A percentile compares a stretch with the other conserved stretches of the same genome.
These are phyloP conservation scores for Phytophthora meadii DNA, from an alignment of 352 stramenopile species.

Conservation along the genomic window DNA sequence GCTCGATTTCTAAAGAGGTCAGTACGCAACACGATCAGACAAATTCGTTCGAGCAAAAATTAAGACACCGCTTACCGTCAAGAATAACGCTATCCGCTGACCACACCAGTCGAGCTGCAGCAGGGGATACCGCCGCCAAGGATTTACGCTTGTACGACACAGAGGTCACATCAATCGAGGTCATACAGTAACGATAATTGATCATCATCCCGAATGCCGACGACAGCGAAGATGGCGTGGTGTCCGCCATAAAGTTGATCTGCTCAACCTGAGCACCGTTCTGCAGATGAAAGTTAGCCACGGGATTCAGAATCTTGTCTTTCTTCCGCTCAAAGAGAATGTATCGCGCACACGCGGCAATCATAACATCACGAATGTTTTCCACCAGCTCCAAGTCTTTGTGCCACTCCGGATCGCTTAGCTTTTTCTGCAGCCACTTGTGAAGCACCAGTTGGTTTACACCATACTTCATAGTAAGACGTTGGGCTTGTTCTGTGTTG, in stretches of 20 bases:
- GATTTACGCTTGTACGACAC: constrained; percentile 84
- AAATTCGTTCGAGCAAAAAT: not conserved
- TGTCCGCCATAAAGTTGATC: constrained; percentile 84
- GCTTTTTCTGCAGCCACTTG: constrained; percentile 76
- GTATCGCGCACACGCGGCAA: constrained; percentile 71
- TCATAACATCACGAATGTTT: constrained; percentile 61
- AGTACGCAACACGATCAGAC: constrained; percentile 5
- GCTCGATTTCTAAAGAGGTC: constrained; percentile 30
- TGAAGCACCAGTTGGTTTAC: constrained; percentile 58
- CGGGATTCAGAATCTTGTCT: constrained; percentile 83
- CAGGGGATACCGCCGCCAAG: constrained; percentile 65
- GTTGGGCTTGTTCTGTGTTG: constrained; percentile 52
- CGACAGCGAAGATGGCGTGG: constrained; percentile 50
- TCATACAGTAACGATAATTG: constrained; percentile 91
- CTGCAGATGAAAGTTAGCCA: constrained; percentile 88
- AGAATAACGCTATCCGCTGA: constrained; percentile 58
- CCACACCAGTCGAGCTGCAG: constrained; percentile 67
- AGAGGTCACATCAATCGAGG: constrained; percentile 74
- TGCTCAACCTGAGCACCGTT: constrained; percentile 89
- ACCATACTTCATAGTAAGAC: constrained; percentile 63
- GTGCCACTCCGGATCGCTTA: constrained; percentile 60
- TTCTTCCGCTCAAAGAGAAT: constrained; percentile 81
- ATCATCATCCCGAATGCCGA: constrained; percentile 82
- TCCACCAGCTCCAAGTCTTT: constrained; percentile 51
- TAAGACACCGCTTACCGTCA: constrained; percentile 48